Evolutionary conservation across 257 asterid species (phyloP), one percentile per base, ranked within the genome.

Genomic region (Solanum etuberosum): DNA sequence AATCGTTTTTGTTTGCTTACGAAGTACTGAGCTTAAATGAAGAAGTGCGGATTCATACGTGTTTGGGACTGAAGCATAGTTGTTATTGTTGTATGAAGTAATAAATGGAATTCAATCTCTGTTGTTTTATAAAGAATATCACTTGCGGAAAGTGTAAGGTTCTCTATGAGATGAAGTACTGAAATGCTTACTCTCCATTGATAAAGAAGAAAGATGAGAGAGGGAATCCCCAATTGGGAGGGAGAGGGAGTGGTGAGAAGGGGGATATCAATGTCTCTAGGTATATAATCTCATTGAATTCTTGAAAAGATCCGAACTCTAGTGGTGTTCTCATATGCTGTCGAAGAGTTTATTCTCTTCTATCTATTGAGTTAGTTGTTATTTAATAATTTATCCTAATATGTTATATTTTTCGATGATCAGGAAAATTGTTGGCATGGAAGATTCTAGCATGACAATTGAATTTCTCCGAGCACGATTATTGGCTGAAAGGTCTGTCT

Each of bases 401-500:
- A 48, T 29, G 59, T 48, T 16, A 48, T 81, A 9, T 27, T 5
- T 81, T 70, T 48, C 59, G 29, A 27, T 38, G 85, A 74, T 68
- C 93, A 94, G 98, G 91, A 88, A 89, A 51, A 91, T 88, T 59
- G 57, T 86, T 6, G 92, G 89, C 89, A 89, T 91, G 90, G 97
- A 96, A 87, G 96, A 94, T 88, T 86, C 94, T 83, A 86, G 92
- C 25, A 92, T 91, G 96, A 96, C 98, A 34, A 90, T 97, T 87
- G 98, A 97, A 83, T 97, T 93, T 92, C 97, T 97, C 59, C 93
- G 99, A 84, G 98, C 95, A 77, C 93, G 97, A 88, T 91, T 97
- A 91, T 91, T 95, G 89, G 88, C 99, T 84, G 99, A 97, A 93
- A 95, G 99, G 90, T 95, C 99, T 18, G 91, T 97, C 89, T 97